phyloP scores from a whole-genome alignment of 768 basidiomycete species.

The Cystobasidium onofrii region DNA sequence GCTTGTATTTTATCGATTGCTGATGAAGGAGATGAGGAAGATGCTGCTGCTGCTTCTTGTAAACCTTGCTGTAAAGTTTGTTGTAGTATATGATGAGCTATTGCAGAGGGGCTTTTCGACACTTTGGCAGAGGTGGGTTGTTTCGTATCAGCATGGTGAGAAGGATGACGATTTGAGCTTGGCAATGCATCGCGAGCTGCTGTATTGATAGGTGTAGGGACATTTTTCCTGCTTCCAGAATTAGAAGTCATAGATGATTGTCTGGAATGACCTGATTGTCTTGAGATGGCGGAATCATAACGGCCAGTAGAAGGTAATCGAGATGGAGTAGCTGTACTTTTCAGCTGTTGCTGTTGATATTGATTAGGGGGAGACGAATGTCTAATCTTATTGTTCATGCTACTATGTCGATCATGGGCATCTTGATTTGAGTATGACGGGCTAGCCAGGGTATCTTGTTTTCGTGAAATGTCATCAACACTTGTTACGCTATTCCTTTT shows the following conservation, averaged over 20 bases:
- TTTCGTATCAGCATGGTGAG: not conserved
- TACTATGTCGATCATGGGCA: not conserved
- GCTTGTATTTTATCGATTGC: not conserved
- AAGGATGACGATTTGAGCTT: not conserved
- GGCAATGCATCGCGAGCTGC: not conserved
- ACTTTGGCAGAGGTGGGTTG: not conserved
- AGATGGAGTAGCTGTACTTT: not conserved
- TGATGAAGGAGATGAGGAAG: too few species aligned
- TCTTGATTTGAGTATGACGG: not conserved
- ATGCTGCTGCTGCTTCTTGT: not conserved
- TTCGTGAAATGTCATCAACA: not conserved
- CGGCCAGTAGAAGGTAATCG: too few species aligned
- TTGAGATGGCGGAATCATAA: not conserved
- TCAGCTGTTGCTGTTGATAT: not conserved
- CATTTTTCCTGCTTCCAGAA: not conserved
- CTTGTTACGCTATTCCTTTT: constrained; percentile 14
- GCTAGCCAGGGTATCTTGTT: not conserved
- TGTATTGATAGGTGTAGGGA: not conserved
- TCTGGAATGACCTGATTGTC: not conserved
- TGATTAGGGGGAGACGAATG: not conserved
- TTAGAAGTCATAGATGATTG: constrained; percentile 9
- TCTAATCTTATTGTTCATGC: not conserved
- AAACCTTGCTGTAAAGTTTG: not conserved
- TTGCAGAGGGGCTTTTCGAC: constrained; percentile 26
- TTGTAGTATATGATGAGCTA: constrained; percentile 30